Base-by-base conservation (phyloP, 2,329 filamentous ascomycete genomes). In the Trichoderma hamatum region DNA sequence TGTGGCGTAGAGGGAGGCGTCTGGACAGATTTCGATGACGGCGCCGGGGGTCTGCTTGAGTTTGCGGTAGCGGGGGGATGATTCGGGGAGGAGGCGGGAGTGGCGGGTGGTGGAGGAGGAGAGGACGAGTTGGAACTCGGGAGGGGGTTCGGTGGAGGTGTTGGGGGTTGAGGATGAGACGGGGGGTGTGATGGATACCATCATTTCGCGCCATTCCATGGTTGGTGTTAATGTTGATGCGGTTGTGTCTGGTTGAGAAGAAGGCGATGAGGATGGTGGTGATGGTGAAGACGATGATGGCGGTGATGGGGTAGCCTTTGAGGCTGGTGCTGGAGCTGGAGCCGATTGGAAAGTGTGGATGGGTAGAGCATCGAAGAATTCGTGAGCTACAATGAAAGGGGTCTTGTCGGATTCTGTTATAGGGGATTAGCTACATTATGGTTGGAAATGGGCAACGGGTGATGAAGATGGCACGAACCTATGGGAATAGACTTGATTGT, bases 341-440 rank as follows among this genome's bases (percentile, higher is more conserved):
- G 39, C 39, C 16, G 92, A 91, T 79, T 98, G 91, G 78, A 99
- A 99, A 70, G 93, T 90, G 79, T 99, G 94, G 74, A 99, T 97
- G 39, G 96, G 96, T 0, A 99, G 89, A 2, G 96, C 96, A 74
- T 99, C 96, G 82, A 99, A 99, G 84, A 99, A 98, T 78, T 99
- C 96, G 78, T 99, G 96, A 5, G 96, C 96, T 60, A 98, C 88
- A 70, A 99, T 97, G 79, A 98, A 96, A 0, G 96, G 95, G 26
- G 90, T 92, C 76, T 91, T 92, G 70, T 86, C 85, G 26, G 88
- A 81, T 70, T 88, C 89, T 90, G 28, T 43, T 39, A 16, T n/a
- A 6, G 24, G 1, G 26, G 13, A 24, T 11, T 24, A 14, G 43
- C 52, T 39, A 56, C 30, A 24, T 51, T 2, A 7, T 14, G 5